A percentile compares a stretch with the other conserved stretches of the same genome.
Conservation (phyloP, 257 asterid genomes). For the Schizonepeta tenuifolia region DNA sequence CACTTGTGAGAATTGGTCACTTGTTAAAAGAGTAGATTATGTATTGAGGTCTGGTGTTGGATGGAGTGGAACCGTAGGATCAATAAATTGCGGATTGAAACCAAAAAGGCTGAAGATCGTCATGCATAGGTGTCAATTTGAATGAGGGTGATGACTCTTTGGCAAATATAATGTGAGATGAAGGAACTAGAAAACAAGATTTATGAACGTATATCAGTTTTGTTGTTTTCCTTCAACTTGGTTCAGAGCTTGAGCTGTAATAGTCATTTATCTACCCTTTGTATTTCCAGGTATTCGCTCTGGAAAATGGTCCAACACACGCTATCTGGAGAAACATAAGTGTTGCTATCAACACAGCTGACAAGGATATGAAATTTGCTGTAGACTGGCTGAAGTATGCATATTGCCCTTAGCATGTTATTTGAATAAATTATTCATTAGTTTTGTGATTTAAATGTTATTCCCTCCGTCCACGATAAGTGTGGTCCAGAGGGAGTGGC, state of each 20-base stretch:
- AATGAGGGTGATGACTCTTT: neutral
- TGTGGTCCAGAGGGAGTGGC: too few relatives aligned
- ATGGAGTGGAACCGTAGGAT: neutral
- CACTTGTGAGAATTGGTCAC: neutral
- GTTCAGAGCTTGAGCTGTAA: constrained; percentile 12
- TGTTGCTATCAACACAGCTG: constrained; percentile 44
- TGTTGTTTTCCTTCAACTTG: constrained; percentile 14
- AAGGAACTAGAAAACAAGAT: constrained; percentile 7
- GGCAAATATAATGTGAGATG: neutral
- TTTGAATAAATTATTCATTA: constrained; percentile 10
- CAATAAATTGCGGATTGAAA: neutral
- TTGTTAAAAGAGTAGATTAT: neutral
- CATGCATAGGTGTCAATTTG: neutral
- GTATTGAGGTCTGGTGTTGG: neutral
- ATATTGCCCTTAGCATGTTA: constrained; percentile 20
- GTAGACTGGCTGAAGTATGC: constrained; percentile 96
- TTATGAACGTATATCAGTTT: neutral
- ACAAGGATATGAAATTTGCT: constrained; percentile 49
- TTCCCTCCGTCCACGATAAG: too few relatives aligned
- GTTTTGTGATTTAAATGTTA: constrained; percentile 6
- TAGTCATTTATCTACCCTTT: constrained; percentile 14
- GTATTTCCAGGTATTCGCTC: constrained; percentile 68
- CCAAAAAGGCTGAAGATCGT: neutral
- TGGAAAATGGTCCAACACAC: constrained; percentile 72
- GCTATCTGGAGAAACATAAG: constrained; percentile 67